These are phyloP conservation scores for Ephemerocybe angulata DNA, from an alignment of 768 basidiomycete genomes.

Conservation along the genomic window DNA sequence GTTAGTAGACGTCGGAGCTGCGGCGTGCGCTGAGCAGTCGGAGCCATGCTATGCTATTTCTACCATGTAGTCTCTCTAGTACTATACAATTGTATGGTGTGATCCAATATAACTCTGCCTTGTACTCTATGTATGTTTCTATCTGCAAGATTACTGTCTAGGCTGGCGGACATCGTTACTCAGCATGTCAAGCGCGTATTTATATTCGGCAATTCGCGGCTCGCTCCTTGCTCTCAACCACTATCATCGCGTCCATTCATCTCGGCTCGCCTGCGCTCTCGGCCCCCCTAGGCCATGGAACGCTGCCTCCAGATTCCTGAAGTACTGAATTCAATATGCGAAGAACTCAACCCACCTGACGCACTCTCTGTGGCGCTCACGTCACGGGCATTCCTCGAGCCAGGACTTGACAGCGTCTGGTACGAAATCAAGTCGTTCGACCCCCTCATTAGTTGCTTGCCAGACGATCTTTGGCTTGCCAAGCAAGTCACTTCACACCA, in stretches of 20 bases:
- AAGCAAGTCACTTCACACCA: no score
- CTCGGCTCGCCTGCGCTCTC: no score
- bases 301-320: background rate
- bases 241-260: no score
- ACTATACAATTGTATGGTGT: no score
- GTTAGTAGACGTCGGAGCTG: background rate
- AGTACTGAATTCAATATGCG: background rate
- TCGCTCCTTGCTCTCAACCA: background rate
- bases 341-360: background rate
- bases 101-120: no score
- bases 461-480: background rate
- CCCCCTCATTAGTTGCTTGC: constrained; percentile 15
- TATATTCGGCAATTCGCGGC: background rate
- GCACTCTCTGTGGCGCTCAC: background rate
- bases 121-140: no score
- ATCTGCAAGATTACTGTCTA: background rate
- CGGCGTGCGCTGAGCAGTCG: background rate
- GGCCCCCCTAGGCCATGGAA: background rate
- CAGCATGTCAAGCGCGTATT: no score
- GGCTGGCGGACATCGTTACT: background rate
- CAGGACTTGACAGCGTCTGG: constrained; percentile 14
- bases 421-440: constrained; percentile 6
- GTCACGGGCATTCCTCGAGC: constrained; percentile 9
- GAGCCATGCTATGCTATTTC: no score
- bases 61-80: no score